Base-by-base conservation (phyloP, 148 eudicot species). In the Polygonum maritimum region DNA sequence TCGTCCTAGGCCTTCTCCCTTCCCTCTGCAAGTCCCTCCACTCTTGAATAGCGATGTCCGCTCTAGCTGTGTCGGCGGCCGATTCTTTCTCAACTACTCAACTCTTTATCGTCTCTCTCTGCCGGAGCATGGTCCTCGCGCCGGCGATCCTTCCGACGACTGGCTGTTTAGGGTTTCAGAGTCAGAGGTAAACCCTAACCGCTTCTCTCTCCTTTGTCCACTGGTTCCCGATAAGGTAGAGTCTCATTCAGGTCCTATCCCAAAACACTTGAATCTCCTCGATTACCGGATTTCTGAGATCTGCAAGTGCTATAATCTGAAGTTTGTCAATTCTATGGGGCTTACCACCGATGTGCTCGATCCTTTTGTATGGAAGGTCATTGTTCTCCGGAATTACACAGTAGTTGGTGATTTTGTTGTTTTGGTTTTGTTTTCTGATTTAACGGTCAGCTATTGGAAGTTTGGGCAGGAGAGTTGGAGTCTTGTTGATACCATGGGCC, bases 121-220 rank as follows among this genome's bases (percentile, higher is more conserved):
- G 15, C 69, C 38, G 38, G 6, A 26, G 3, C 38, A 62, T 15
- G 57, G 57, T 4, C 19, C 57, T 2, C 19, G 19, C 10, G 36
- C 69, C 2, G 63, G 63, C 3, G 63, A 57, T 31, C 69, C 69
- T 62, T 57, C 33, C 33, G 16, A 62, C 2, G 69, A 38, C 38
- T 62, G 69, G 69, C 31, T 62, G 21, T 2, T 62, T 33, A 62
- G 69, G 38, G 69, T 33, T 62, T 31, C 13, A 3, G 65, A 51
- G 33, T 31, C 13, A 3, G 65, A 51, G 33, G 38, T 62, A 62
- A 62, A 12, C 38, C 69, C 60, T 54, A 48, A 12, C 49, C 49
- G 49, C 2, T 49, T 79, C 73, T 63, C 81, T 62, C 77, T 74
- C 77, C 48, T 79, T n/a, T 48, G 33, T 39, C 81, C 73, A 0